Conservation (phyloP, 768 basidiomycete genomes). For the Russula compacta region DNA sequence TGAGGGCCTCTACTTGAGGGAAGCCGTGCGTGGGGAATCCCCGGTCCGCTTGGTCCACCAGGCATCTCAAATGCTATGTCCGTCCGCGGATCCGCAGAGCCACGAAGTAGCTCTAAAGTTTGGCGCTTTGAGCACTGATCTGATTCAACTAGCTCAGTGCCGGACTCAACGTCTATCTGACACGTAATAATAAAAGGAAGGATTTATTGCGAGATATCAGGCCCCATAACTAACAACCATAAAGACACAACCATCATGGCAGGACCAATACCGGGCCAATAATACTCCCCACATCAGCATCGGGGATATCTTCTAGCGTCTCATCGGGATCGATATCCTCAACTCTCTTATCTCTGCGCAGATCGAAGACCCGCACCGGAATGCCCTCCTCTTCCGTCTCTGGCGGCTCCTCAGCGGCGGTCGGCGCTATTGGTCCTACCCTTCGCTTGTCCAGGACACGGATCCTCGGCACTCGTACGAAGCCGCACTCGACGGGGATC, state of each 20-base stretch:
- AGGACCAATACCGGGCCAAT: slow-evolving; percentile 15
- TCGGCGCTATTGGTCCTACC: not conserved
- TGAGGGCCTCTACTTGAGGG: too few relatives aligned
- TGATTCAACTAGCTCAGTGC: too few relatives aligned
- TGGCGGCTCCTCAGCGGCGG: slow-evolving; percentile 24
- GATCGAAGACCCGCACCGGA: slow-evolving; percentile 61
- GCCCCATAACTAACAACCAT: not conserved
- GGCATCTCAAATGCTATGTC: too few relatives aligned
- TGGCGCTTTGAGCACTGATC: too few relatives aligned
- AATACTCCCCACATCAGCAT: not conserved
- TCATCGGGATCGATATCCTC: slow-evolving; percentile 40
- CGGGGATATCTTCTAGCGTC: not conserved
- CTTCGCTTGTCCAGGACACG: slow-evolving; percentile 45
- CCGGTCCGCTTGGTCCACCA: not conserved
- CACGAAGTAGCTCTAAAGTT: too few relatives aligned
- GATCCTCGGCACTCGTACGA: slow-evolving; percentile 51
- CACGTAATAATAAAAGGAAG: too few relatives aligned
- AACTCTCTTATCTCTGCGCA: slow-evolving; percentile 37
- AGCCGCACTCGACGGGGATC: slow-evolving; percentile 68
- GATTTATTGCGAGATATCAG: too few relatives aligned
- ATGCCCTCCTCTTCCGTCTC: slow-evolving; percentile 53
- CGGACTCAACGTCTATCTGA: too few relatives aligned
- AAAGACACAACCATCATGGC: slow-evolving; percentile 1
- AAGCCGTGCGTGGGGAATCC: too few relatives aligned
- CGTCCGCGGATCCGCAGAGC: too few relatives aligned